phyloP scores from a whole-genome alignment of 176 grass and related monocot genomes.

The Lolium rigidum region DNA sequence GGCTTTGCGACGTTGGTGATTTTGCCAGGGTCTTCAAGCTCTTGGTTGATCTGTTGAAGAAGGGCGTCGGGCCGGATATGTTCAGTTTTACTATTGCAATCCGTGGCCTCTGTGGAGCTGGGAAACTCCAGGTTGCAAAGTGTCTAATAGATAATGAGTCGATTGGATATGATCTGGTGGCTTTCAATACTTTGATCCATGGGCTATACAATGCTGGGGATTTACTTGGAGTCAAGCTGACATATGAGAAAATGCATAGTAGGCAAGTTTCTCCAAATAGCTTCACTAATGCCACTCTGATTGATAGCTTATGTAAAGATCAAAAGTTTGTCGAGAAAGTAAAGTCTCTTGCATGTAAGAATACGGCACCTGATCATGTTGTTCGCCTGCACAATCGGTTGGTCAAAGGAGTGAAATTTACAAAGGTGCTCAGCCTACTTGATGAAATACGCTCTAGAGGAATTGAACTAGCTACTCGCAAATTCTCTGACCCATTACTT shows the following conservation, averaged over 20 bases:
- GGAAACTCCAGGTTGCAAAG: constrained; percentile 57
- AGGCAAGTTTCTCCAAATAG: constrained; percentile 56
- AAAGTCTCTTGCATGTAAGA: too few species aligned
- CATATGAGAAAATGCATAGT: constrained; percentile 48
- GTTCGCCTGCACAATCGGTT: constrained; percentile 59
- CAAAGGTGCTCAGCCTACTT: constrained; percentile 45
- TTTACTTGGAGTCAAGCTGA: constrained; percentile 37
- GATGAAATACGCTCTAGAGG: constrained; percentile 46
- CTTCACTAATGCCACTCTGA: constrained; percentile 61
- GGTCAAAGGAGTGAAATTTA: constrained; percentile 51
- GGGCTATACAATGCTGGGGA: constrained; percentile 52
- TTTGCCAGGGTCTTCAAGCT: constrained; percentile 65
- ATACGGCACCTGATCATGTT: constrained; percentile 58
- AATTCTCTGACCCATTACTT: constrained; percentile 51
- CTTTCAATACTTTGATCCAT: constrained; percentile 86
- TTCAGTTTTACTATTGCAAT: constrained; percentile 84
- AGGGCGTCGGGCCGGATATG: constrained; percentile 68
- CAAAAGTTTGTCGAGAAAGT: constrained; percentile 42
- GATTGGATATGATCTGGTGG: constrained; percentile 57
- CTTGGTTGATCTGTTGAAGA: constrained; percentile 69
- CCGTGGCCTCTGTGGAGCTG: constrained; percentile 61
- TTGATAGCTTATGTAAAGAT: constrained; percentile 66
- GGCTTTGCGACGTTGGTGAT: constrained; percentile 60
- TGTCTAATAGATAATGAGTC: constrained; percentile 47
- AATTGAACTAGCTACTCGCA: constrained; percentile 27